Percentiles rank a stretch among this genome's conserved stretches.
phyloP scores from a whole-genome alignment of 1,284 basidiomycete genomes.

The Ceratobasidium papillatum region DNA sequence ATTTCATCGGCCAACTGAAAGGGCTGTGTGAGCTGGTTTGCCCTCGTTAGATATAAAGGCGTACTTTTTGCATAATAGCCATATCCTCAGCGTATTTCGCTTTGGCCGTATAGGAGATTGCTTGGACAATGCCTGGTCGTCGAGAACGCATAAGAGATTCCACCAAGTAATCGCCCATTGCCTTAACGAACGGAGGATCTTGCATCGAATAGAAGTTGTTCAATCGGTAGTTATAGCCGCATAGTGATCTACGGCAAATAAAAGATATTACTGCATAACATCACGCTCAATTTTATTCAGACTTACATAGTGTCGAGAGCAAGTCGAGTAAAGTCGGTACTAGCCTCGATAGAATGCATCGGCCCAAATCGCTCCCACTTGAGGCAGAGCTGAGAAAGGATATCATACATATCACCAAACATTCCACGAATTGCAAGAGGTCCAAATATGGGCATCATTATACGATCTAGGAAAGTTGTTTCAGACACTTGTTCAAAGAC shows the following conservation, averaged over 20 bases:
- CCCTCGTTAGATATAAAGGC: neutral
- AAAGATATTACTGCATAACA: slow-evolving; percentile 42
- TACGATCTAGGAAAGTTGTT: slow-evolving; percentile 54
- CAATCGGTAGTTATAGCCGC: slow-evolving; percentile 50
- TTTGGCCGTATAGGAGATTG: slow-evolving; percentile 36
- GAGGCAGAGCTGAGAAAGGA: slow-evolving; percentile 59
- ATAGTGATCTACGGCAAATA: slow-evolving; percentile 53
- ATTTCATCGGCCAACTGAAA: slow-evolving; percentile 29
- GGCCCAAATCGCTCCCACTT: slow-evolving; percentile 62
- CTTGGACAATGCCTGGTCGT: slow-evolving; percentile 42
- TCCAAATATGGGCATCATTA: slow-evolving; percentile 64
- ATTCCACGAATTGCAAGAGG: slow-evolving; percentile 59
- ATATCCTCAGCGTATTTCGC: slow-evolving; percentile 44
- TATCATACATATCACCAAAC: slow-evolving; percentile 63
- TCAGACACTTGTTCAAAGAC: neutral
- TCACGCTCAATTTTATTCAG: slow-evolving; percentile 51
- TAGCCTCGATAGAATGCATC: slow-evolving; percentile 55
- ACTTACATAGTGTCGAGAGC: slow-evolving; percentile 58
- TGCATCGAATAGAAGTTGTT: slow-evolving; percentile 53
- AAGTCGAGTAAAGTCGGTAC: slow-evolving; percentile 60
- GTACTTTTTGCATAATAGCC: slow-evolving; percentile 44
- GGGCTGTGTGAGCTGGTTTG: neutral
- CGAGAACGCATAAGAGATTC: slow-evolving; percentile 42
- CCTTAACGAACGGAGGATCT: slow-evolving; percentile 48
- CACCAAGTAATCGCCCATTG: slow-evolving; percentile 45